phyloP scores from a whole-genome alignment of 768 basidiomycete genomes.

The Mycena leptocephala region DNA sequence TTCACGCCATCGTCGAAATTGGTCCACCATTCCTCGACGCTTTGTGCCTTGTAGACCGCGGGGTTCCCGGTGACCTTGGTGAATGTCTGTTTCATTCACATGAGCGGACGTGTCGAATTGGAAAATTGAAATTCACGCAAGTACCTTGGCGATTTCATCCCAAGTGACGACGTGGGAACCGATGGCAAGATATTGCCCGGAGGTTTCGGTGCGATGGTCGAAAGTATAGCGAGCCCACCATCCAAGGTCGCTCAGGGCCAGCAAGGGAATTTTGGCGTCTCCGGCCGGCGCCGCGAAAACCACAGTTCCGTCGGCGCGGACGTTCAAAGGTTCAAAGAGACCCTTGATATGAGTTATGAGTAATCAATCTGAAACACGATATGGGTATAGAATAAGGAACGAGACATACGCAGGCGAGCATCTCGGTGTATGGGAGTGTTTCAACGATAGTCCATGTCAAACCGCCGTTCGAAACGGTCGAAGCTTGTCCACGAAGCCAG shows the following conservation, averaged over 20 bases:
- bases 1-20: too few relatives aligned
- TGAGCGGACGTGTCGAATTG: too few relatives aligned
- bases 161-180: slow-evolving; percentile 53
- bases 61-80: slow-evolving; percentile 20
- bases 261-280: slow-evolving; percentile 54
- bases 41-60: background rate
- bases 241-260: slow-evolving; percentile 56
- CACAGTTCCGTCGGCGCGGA: slow-evolving; percentile 55
- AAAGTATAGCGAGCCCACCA: too few relatives aligned
- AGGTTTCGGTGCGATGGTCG: slow-evolving; percentile 50
- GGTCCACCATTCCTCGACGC: background rate
- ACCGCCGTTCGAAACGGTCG: too few relatives aligned
- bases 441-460: too few relatives aligned
- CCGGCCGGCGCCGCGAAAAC: slow-evolving; percentile 55
- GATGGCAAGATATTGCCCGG: slow-evolving; percentile 53
- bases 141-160: slow-evolving; percentile 49
- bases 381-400: background rate
- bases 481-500: too few relatives aligned
- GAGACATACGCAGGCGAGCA: slow-evolving; percentile 40
- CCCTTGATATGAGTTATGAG: background rate
- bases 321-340: slow-evolving; percentile 53
- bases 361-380: background rate
- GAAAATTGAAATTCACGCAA: background rate
- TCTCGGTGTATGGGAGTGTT: too few relatives aligned
- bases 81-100: background rate